phyloP scores from a whole-genome alignment of 208 protist species.

The Hexamita inflata region DNA sequence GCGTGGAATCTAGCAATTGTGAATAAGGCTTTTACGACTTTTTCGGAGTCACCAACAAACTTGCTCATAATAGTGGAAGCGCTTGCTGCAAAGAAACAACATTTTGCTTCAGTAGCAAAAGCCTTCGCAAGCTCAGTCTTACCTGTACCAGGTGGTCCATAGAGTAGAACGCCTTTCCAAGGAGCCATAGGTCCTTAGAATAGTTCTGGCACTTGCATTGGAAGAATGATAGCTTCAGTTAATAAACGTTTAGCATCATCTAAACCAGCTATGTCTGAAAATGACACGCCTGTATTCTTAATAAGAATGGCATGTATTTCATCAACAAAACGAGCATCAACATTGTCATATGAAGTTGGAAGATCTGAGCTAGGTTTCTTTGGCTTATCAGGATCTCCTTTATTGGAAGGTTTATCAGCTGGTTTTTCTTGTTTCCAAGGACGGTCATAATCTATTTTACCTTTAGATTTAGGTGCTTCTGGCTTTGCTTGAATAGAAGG shows the following conservation, averaged over 20 bases:
- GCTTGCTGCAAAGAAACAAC: conserved; percentile 31
- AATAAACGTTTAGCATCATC: conserved; percentile 33
- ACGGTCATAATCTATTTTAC: too few species aligned
- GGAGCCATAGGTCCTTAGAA: neutral
- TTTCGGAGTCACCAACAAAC: conserved; percentile 30
- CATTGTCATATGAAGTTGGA: conserved; percentile 17
- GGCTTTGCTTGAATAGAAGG: too few species aligned
- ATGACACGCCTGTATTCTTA: neutral
- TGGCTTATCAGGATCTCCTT: too few species aligned
- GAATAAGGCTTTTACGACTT: conserved; percentile 23
- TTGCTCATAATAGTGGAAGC: conserved; percentile 21
- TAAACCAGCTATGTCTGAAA: conserved; percentile 33
- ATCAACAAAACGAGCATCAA: neutral
- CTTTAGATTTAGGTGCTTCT: too few species aligned
- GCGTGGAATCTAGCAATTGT: conserved; percentile 57
- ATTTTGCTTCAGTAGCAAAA: conserved; percentile 28
- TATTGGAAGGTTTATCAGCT: too few species aligned
- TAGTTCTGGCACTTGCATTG: conserved; percentile 29
- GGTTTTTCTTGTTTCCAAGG: too few species aligned
- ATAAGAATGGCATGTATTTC: neutral
- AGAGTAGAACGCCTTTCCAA: conserved; percentile 62
- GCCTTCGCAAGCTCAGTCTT: conserved; percentile 45
- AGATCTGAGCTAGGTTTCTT: too few species aligned
- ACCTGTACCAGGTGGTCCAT: conserved; percentile 44
- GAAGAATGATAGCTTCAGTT: conserved; percentile 36